Evolutionary conservation across 2,329 filamentous ascomycete genomes (phyloP).

Genomic region (Cladophialophora yegresii): DNA sequence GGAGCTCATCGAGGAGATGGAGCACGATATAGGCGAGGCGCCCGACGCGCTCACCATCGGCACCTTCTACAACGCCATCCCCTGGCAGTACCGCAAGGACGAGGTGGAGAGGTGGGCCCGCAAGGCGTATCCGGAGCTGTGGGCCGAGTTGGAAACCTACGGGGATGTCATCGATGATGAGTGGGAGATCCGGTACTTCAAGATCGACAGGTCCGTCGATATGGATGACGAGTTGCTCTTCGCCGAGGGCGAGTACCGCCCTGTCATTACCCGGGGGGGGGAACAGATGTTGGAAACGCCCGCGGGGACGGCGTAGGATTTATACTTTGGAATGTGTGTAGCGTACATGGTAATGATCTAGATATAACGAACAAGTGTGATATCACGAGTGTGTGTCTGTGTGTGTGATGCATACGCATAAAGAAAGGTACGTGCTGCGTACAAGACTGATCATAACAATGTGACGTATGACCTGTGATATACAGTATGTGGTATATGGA

Average conservation of each 20-base stretch:
- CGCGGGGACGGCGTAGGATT: neutral
- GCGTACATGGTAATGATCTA: too few species aligned
- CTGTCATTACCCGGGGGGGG: conserved; percentile 27
- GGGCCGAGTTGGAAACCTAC: conserved; percentile 61
- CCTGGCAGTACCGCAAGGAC: conserved; percentile 64
- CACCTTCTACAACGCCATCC: conserved; percentile 73
- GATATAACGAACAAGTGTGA: too few species aligned
- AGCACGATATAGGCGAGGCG: conserved; percentile 64
- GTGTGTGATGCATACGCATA: too few species aligned
- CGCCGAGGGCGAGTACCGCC: conserved; percentile 32
- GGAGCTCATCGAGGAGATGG: conserved; percentile 66
- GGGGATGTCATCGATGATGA: conserved; percentile 37
- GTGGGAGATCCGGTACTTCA: conserved; percentile 37
- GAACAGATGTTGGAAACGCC: conserved; percentile 27
- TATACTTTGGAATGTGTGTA: neutral
- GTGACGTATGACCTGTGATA: too few species aligned
- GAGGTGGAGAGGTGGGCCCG: conserved; percentile 74
- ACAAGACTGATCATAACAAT: too few species aligned
- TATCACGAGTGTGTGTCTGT: too few species aligned
- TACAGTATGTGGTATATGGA: too few species aligned
- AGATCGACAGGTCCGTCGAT: conserved; percentile 34
- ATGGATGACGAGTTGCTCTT: conserved; percentile 35
- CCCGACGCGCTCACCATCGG: conserved; percentile 72
- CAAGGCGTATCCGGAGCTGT: conserved; percentile 66
- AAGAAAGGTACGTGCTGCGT: too few species aligned